Conservation (phyloP, 2,329 filamentous ascomycete species). For the Xylaria sp. region DNA sequence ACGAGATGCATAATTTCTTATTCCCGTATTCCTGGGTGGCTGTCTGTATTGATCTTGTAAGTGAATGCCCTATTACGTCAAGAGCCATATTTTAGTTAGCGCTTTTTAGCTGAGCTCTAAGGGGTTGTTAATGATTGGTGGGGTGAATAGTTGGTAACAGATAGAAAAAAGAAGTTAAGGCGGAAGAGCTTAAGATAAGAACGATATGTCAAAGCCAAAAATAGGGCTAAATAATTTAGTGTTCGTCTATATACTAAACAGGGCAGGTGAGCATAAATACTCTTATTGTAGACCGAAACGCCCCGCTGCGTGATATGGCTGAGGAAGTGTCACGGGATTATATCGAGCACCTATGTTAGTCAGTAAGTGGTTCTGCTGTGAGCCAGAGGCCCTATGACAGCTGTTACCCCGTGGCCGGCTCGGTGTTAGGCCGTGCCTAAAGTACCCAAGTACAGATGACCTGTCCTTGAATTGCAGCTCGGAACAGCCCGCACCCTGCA, state of each 20-base stretch:
- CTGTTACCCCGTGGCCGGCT: constrained; percentile 21
- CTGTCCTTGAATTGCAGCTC: constrained; percentile 5
- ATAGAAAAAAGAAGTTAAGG: neutral
- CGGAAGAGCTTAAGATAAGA: neutral
- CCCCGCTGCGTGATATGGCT: constrained; percentile 25
- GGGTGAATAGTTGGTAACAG: neutral
- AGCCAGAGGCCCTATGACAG: constrained; percentile 27
- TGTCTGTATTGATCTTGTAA: no score
- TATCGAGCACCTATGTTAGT: constrained; percentile 7
- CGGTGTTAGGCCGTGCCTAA: neutral
- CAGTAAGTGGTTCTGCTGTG: neutral
- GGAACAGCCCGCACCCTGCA: constrained; percentile 11
- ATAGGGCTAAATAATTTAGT: neutral
- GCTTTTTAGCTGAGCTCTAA: neutral
- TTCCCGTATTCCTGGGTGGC: no score
- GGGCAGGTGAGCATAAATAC: constrained; percentile 12
- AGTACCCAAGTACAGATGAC: neutral
- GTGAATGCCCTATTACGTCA: neutral
- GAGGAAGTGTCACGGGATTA: constrained; percentile 31
- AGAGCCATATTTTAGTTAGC: neutral
- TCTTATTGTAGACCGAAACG: constrained; percentile 15
- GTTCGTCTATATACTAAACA: constrained; percentile 3
- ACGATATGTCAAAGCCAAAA: neutral
- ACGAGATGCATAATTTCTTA: neutral
- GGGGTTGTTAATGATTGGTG: neutral